Evolutionary conservation across 108 stramenopile species (phyloP), one percentile per base, ranked within the genome.

Genomic region (Chaetoceros tenuissimus): DNA sequence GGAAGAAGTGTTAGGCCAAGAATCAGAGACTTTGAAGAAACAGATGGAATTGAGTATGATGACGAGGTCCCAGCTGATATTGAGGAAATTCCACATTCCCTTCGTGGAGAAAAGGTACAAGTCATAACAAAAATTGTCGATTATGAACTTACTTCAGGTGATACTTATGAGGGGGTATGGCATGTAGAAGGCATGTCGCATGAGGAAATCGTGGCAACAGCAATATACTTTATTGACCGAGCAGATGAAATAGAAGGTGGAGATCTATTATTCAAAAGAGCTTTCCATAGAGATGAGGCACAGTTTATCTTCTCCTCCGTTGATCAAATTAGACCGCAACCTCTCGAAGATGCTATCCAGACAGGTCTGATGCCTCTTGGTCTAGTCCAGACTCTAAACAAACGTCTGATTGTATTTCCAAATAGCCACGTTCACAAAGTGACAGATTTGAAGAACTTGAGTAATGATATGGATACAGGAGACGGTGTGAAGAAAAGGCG

Each of bases 71-170:
- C 10, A 8, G 16, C 10, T 10, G 27, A 16, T 16, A 8, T 8
- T 18, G 16, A 25, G 24, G 16, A 7, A 16, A 25, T 50, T 60
- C 40, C 30, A 8, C 13, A 50, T n/a, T n/a, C n/a, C n/a, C n/a
- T n/a, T n/a, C n/a, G n/a, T n/a, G n/a, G 46, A 27, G 22, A 3
- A 20, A 31, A 26, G 8, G 24, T 34, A 1, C 67, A 61, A 27
- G 67, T 60, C 1, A 52, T 68, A 2, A 56, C 67, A 10, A 62
- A 68, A 51, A 68, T 68, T 1, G 60, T 62, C 0, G 67, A 68
- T 22, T 62, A 62, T 31, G 61, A 62, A 48, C 50, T 68, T n/a
- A 29, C 28, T 1, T 17, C 51, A 2, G 60, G 60, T 2, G 21
- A 66, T 16, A 51, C 18, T 2, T 53, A 60, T 26, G 48, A 59